Conservation (phyloP, 176 grass and related monocot genomes). For the Oryza rufipogon region DNA sequence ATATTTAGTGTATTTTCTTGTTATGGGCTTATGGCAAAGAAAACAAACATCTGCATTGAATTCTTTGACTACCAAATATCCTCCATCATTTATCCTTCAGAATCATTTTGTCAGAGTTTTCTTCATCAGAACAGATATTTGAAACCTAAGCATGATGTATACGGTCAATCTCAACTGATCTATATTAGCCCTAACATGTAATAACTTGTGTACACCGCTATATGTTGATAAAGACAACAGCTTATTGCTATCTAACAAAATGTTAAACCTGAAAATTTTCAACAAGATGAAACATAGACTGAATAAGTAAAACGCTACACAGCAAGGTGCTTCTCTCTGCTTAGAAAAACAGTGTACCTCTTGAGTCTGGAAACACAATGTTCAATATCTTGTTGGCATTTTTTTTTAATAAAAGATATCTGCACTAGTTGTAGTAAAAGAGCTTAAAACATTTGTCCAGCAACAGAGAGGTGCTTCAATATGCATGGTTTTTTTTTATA, state of each 20-base stretch:
- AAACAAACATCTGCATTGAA: background rate
- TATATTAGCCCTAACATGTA: slow-evolving; percentile 22
- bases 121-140: background rate
- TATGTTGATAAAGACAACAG: slow-evolving; percentile 8
- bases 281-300: slow-evolving; percentile 1
- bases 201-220: background rate
- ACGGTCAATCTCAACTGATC: background rate
- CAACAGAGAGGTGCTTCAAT: background rate
- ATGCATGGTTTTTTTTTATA: too few relatives aligned
- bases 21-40: background rate
- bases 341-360: background rate
- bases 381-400: background rate
- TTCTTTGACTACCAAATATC: background rate
- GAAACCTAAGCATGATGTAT: slow-evolving; percentile 3
- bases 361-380: background rate
- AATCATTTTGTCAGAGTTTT: background rate
- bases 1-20: background rate
- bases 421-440: background rate
- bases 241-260: background rate
- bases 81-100: background rate
- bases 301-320: background rate
- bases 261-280: background rate
- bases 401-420: background rate
- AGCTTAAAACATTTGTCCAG: background rate
- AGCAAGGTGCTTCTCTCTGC: slow-evolving; percentile 1